Evolutionary conservation across 2,329 filamentous ascomycete species (phyloP), one percentile per base, ranked within the genome.

Genomic region (Penicillium sp.): DNA sequence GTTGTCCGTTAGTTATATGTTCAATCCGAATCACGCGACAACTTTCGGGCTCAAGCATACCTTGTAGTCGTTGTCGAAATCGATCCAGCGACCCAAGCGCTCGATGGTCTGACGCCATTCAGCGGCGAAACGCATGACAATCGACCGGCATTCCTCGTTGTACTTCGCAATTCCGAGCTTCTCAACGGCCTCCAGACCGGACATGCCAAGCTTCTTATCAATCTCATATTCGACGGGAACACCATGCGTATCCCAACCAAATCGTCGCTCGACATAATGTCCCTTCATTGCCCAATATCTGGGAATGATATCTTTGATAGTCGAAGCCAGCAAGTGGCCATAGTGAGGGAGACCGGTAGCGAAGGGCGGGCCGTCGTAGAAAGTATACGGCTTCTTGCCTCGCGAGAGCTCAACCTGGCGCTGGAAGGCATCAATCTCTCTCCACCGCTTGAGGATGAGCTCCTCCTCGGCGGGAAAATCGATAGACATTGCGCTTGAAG

Each of bases 271-370:
- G 54, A 97, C 93, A 80, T 96, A 90, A 73, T 88, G 91, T 15
- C 94, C 94, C 75, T 96, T 96, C 93, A 96, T 96, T 54, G 92
- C 92, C 92, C 93, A 97, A 78, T 97, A 98, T 68, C 94, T 84
- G 8, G 94, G 92, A 67, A 98, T 96, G 61, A 96, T 95, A 76
- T 97, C 94, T 78, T 98, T 97, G 81, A 97, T 96, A 52, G 93
- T 97, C 20, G 92, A 96, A 39, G 94, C 90, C 66, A 96, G 83
- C 55, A 96, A 80, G 78, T 96, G 92, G 58, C 88, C 86, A 70
- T 90, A 88, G 75, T 90, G 88, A 43, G 86, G 86, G 60, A 86
- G 81, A 39, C 85, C 85, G 67, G 89, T 96, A 73, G 88, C 88
- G 73, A 92, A 92, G 5, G 90, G 89, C 58, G 89, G 90, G 11